Conservation (phyloP, 2,329 filamentous ascomycete genomes). For the Corniculantispora saksenae region DNA sequence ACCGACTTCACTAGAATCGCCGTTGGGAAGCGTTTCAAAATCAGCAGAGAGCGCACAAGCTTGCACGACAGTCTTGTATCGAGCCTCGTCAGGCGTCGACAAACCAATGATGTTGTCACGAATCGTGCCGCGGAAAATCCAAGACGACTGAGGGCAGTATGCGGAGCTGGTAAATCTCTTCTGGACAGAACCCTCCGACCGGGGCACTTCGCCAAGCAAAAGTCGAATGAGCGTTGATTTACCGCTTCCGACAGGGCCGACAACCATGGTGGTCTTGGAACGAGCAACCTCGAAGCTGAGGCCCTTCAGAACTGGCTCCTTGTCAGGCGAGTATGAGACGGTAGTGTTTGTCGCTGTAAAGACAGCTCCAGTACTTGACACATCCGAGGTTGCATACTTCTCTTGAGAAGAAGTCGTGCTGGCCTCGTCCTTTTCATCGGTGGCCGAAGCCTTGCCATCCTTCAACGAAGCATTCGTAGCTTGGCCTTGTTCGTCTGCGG, state of each 20-base stretch:
- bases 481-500: conserved; percentile 23
- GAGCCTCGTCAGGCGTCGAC: conserved; percentile 21
- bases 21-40: conserved; percentile 25
- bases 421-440: background rate
- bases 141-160: conserved; percentile 29
- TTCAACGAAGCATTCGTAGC: background rate
- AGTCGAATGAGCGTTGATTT: conserved; percentile 28
- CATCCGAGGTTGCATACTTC: background rate
- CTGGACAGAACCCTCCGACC: conserved; percentile 19
- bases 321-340: conserved; percentile 20
- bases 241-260: conserved; percentile 27
- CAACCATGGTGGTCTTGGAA: conserved; percentile 26
- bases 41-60: conserved; percentile 25
- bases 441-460: background rate
- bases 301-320: conserved; percentile 7
- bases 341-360: conserved; percentile 10
- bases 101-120: conserved; percentile 28
- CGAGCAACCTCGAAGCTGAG: conserved; percentile 21
- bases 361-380: background rate
- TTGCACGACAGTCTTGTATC: conserved; percentile 26
- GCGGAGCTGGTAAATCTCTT: conserved; percentile 21
- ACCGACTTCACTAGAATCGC: conserved; percentile 27
- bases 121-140: conserved; percentile 28
- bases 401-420: conserved; percentile 6
- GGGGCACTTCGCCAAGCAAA: conserved; percentile 27